Conservation (phyloP, 2,329 filamentous ascomycete species). For the Chaetomium olivaceum region DNA sequence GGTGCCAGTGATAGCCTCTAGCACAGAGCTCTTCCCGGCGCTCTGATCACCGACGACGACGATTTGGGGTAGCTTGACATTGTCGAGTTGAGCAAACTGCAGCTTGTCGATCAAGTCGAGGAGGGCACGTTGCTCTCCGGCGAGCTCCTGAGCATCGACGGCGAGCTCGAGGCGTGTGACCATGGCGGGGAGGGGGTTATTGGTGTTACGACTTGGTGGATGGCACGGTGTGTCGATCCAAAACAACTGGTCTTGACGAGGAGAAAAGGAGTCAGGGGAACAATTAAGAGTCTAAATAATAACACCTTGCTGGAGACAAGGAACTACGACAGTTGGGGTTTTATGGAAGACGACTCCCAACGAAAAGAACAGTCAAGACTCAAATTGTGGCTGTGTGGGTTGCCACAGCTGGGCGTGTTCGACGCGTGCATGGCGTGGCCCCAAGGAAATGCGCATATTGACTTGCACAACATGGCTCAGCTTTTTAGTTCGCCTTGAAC, state of each 20-base stretch:
- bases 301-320: background rate
- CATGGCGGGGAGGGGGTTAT: constrained; percentile 19
- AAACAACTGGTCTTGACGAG: background rate
- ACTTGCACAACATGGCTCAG: background rate
- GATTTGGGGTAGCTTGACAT: constrained; percentile 49
- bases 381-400: background rate
- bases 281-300: background rate
- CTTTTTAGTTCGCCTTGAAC: background rate
- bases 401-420: constrained; percentile 4
- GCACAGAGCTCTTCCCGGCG: constrained; percentile 63
- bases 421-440: constrained; percentile 9
- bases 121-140: constrained; percentile 56
- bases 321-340: background rate
- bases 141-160: constrained; percentile 51
- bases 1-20: constrained; percentile 64
- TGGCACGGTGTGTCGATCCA: background rate
- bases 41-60: constrained; percentile 67
- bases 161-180: constrained; percentile 49
- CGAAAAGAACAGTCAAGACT: background rate
- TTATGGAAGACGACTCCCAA: background rate
- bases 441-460: background rate
- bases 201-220: background rate
- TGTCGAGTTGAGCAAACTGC: constrained; percentile 40
- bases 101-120: constrained; percentile 55
- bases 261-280: background rate